These are phyloP conservation scores for Pseudonitzschia multiseries DNA, from an alignment of 108 stramenopile genomes.

Conservation along the genomic window DNA sequence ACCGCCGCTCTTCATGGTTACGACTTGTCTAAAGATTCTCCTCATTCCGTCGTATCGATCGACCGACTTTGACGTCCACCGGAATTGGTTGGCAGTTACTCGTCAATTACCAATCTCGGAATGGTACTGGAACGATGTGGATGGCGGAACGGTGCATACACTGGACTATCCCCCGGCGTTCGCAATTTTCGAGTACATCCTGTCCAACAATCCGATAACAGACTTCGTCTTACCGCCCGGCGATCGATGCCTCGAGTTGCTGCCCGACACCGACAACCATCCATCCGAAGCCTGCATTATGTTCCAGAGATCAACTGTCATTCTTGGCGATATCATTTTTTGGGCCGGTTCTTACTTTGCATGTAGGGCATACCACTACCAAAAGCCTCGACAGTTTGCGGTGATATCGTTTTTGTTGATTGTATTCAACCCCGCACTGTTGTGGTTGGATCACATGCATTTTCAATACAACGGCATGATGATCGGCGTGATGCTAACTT, in stretches of 20 bases:
- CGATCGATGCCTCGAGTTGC: conserved; percentile 59
- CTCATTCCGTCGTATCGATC: conserved; percentile 75
- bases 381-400: conserved; percentile 26
- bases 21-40: conserved; percentile 59
- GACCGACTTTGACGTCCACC: conserved; percentile 96
- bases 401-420: conserved; percentile 48
- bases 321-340: conserved; percentile 65
- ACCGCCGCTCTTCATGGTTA: conserved; percentile 56
- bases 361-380: conserved; percentile 23
- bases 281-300: conserved; percentile 55
- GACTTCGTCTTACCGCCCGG: conserved; percentile 24
- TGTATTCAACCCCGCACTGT: conserved; percentile 74
- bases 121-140: conserved; percentile 91
- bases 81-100: conserved; percentile 95
- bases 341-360: conserved; percentile 64
- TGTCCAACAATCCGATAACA: conserved; percentile 63
- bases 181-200: conserved; percentile 83
- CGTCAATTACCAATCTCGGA: conserved; percentile 59
- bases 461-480: conserved; percentile 97
- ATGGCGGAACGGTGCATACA: conserved; percentile 86
- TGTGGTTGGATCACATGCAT: conserved; percentile 93
- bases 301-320: conserved; percentile 82
- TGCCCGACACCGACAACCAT: conserved; percentile 51
- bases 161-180: conserved; percentile 97
- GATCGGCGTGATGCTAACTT: conserved; percentile 81